Percentiles rank a stretch among this genome's conserved stretches.
These are phyloP conservation scores for Cicer yamashitae DNA, from an alignment of 306 rosid species.

Conservation along the genomic window DNA sequence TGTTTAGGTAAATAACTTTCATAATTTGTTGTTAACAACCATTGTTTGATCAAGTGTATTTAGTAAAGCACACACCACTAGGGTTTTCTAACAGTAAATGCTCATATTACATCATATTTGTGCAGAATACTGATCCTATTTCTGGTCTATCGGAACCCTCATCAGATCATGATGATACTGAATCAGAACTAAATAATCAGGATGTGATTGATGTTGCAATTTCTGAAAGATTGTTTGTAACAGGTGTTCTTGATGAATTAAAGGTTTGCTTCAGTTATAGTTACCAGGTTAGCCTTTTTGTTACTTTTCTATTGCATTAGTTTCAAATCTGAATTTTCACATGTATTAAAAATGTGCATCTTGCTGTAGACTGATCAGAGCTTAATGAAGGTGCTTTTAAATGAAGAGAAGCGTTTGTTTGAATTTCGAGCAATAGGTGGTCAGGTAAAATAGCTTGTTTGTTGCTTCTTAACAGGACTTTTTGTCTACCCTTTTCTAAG, in stretches of 20 bases:
- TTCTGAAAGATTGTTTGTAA: conserved; percentile 73
- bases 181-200: conserved; percentile 57
- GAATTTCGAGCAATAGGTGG: conserved; percentile 99
- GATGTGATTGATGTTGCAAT: conserved; percentile 49
- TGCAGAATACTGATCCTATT: conserved; percentile 85
- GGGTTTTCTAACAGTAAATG: conserved; percentile 13
- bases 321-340: conserved; percentile 39
- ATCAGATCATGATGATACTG: conserved; percentile 76
- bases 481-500: conserved; percentile 43
- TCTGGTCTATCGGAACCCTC: conserved; percentile 82
- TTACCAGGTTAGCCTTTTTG: conserved; percentile 63
- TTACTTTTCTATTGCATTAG: conserved; percentile 26
- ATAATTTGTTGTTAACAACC: conserved; percentile 19
- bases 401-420: conserved; percentile 75
- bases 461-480: conserved; percentile 21
- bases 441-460: conserved; percentile 61
- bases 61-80: conserved; percentile 17
- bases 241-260: conserved; percentile 94
- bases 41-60: conserved; percentile 13
- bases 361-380: conserved; percentile 67
- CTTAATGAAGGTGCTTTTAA: conserved; percentile 79
- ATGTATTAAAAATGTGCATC: conserved; percentile 43
- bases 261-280: conserved; percentile 85
- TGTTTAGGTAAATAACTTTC: neutral
- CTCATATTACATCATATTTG: conserved; percentile 31